Evolutionary conservation across 129 eudicot genomes (phyloP), one percentile per base, ranked within the genome.

Genomic region (Glebionis coronaria): DNA sequence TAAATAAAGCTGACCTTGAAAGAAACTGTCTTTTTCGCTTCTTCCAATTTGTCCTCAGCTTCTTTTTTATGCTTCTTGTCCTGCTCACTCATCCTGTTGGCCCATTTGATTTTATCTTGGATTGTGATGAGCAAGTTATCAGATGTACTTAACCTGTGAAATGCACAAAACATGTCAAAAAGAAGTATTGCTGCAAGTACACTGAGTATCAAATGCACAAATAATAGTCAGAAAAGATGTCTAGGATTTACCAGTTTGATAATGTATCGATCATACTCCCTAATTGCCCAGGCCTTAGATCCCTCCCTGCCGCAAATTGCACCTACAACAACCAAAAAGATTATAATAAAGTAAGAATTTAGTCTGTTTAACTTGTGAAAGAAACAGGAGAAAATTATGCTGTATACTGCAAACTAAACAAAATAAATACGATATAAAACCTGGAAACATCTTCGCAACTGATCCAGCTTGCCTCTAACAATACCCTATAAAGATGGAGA

Each of bases 271-370:
- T 87, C 95, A 90, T 87, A 71, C 77, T 78, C 59, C 89, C 91
- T 73, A 90, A 76, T 65, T 87, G 95, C 73, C 77, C 90, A 66
- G 91, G 95, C 71, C 91, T 84, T 44, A 87, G 82, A 81, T 91
- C 92, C 80, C 95, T 87, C 59, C 97, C 97, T 44, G 97, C 97
- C 5, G 97, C 95, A 79, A 91, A 87, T 81, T 91, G 97, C 54
- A 91, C 97, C 97, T 91, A 67, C 53, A 77, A 65, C 46, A 45
- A 31, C 61, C 58, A 55, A 38, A 57, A 23, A n/a, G 27, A 51
- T 19, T 16, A 44, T 13, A 19, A 61, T 69, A 50, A 60, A 72
- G 52, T 53, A 45, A 65, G 20, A 25, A 45, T 63, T n/a, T 21
- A 12, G 27, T 61, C 61, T 19, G 42, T 35, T 35, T 35, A 63